Base-by-base conservation (phyloP, 768 basidiomycete genomes). In the Lyophyllum atratum region DNA sequence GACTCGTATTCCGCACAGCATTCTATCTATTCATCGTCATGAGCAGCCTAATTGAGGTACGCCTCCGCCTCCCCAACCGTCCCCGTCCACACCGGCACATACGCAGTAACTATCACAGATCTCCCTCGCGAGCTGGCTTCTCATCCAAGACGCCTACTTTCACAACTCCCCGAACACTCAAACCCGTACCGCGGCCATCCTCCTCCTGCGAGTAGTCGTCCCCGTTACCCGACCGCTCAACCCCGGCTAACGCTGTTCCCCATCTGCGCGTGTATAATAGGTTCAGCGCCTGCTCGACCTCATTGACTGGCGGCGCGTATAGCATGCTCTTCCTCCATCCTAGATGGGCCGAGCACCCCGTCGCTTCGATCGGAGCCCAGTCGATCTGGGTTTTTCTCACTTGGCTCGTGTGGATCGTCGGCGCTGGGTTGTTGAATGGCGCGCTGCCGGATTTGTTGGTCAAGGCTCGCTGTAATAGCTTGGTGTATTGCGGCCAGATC, bases 311-410 rank as follows among this genome's bases (percentile, higher is more conserved):
- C 11, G 79, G 78, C 25, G 71, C 70, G 21, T 83, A 81, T 54
- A 78, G 80, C n/a, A 67, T 86, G 39, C 75, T 86, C 34, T 85
- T 86, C 66, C 69, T 87, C 5, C 85, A 87, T 63, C 85, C 85
- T 0, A 68, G 71, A 15, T 85, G 81, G 79, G 81, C 83, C 19
- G 78, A 71, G 55, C 77, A 79, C 54, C 76, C 81, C 3, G 59
- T 85, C 15, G 75, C 80, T 10, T 86, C 86, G 12, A 70, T 87
- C 37, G 85, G 85, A 8, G 74, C 83, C 0, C 86, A 87, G 62
- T 76, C 75, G 12, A 69, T 86, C 42, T 87, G 86, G 86, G 68
- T 81, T 4, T 68, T 85, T 26, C 56, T 80, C 1, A 86, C 85
- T 14, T 85, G 83, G 84, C 62, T 81, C 17, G 71, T 85, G 45